phyloP scores from a whole-genome alignment of 306 rosid species.

The Ormosia semicastrata region DNA sequence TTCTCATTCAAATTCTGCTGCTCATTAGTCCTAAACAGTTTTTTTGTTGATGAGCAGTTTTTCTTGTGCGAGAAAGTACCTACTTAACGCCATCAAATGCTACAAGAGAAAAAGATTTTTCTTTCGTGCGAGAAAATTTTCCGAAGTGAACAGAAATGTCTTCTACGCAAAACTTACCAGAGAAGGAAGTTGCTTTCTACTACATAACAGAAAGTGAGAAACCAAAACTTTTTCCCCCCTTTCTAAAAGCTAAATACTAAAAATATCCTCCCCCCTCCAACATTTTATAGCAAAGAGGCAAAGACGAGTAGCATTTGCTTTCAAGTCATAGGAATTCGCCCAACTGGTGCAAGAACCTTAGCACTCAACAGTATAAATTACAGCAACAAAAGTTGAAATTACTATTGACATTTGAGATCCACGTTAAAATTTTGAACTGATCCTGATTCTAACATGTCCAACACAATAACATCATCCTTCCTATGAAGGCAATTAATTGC shows the following conservation, averaged over 20 bases:
- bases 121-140: background rate
- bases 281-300: background rate
- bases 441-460: slow-evolving; percentile 22
- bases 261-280: background rate
- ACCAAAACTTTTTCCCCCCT: background rate
- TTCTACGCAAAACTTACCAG: background rate
- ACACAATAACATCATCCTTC: slow-evolving; percentile 3
- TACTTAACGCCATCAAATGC: no score
- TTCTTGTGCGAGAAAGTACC: no score
- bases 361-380: slow-evolving; percentile 32
- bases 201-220: slow-evolving; percentile 1
- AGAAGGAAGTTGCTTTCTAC: background rate
- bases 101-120: background rate
- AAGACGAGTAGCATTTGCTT: background rate
- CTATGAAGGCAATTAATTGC: slow-evolving; percentile 33
- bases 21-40: no score
- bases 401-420: slow-evolving; percentile 22
- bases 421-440: background rate
- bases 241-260: background rate
- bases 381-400: background rate
- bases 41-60: no score
- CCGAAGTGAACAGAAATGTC: background rate
- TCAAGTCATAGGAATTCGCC: background rate
- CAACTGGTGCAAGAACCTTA: slow-evolving; percentile 25
- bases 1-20: no score